Evolutionary conservation across 148 eudicot species (phyloP).

Genomic region (Drosera capensis): DNA sequence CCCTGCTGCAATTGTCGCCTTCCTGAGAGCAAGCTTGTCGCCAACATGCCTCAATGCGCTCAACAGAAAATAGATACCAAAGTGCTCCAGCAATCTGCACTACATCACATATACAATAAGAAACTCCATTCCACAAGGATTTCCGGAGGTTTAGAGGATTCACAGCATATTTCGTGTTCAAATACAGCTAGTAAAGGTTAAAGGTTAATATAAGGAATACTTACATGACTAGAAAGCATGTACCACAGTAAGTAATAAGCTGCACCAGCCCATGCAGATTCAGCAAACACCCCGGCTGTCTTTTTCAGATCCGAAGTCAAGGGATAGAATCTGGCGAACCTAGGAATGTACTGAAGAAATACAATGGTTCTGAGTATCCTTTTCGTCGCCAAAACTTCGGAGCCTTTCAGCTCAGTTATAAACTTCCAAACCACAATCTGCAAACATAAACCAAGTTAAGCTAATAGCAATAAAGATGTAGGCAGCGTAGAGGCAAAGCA

Average conservation of each 20-base stretch:
- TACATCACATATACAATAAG: constrained; percentile 1
- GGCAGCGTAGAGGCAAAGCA: too few species aligned
- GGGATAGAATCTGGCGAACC: constrained; percentile 42
- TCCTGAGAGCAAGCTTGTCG: constrained; percentile 17
- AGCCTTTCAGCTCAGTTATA: constrained; percentile 17
- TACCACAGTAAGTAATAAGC: constrained; percentile 58
- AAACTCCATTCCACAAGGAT: constrained; percentile 1
- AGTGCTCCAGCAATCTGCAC: constrained; percentile 49
- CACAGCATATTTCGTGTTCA: too few species aligned
- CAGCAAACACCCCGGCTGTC: constrained; percentile 52
- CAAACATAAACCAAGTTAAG: background rate
- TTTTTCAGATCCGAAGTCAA: constrained; percentile 49
- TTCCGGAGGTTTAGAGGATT: too few species aligned
- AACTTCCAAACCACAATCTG: constrained; percentile 59
- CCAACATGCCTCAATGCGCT: constrained; percentile 48
- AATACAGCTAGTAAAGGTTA: too few species aligned
- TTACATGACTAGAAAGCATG: constrained; percentile 65
- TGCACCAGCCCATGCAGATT: constrained; percentile 77
- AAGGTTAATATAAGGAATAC: constrained; percentile 3
- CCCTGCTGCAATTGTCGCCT: constrained; percentile 11
- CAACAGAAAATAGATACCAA: constrained; percentile 55
- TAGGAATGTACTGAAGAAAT: constrained; percentile 42
- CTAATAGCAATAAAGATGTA: too few species aligned
- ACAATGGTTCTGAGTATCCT: constrained; percentile 25
- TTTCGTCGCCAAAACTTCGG: constrained; percentile 41